Base-by-base conservation (phyloP, 164 flowering plant species). In the Echeveria elegans region DNA sequence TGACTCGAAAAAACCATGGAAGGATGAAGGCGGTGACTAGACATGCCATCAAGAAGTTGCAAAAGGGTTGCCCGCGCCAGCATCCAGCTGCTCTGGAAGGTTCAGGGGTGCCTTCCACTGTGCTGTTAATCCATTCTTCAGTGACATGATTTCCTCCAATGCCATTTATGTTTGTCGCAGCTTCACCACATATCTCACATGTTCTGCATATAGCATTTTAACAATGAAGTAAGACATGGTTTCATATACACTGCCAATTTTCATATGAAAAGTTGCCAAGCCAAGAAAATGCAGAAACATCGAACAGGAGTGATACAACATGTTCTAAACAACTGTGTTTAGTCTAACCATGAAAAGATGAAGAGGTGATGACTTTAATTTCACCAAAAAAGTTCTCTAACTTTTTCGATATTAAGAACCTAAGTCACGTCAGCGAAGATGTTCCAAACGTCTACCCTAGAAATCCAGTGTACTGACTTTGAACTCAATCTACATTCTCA, bases 171-270 rank as follows among this genome's bases (percentile, higher is more conserved):
- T 86, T 88, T 62, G 73, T 80, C 6, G 85, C 94, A 32, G 75
- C 70, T 71, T 79, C 77, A 1, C 88, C 89, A 68, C 94, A 88
- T 40, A 88, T 88, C 79, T 88, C 94, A 63, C 94, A 88, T 11
- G 70, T 50, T 70, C 94, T 88, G 82, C 71, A 77, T 19, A 15
- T 28, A 60, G 0, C 21, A 31, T 61, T 7, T n/a, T 11, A 61
- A 23, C 1, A 28, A 28, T 6, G 1, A 60, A 6, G 32, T 59
- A 56, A n/a, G 21, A 26, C 26, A 36, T 8, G 31, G 6, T 10
- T 23, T 8, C 11, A 34, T 1, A 56, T 15, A 34, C n/a, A n/a
- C n/a, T n/a, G n/a, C n/a, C n/a, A 34, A 34, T 34, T 34, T 34
- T 34, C 7, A 34, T n/a, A n/a, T n/a, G n/a, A n/a, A n/a, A n/a